A percentile compares a stretch with the other conserved stretches of the same genome.
These are phyloP conservation scores for Botrytis porri DNA, from an alignment of 2,329 filamentous ascomycete genomes.

Conservation along the genomic window DNA sequence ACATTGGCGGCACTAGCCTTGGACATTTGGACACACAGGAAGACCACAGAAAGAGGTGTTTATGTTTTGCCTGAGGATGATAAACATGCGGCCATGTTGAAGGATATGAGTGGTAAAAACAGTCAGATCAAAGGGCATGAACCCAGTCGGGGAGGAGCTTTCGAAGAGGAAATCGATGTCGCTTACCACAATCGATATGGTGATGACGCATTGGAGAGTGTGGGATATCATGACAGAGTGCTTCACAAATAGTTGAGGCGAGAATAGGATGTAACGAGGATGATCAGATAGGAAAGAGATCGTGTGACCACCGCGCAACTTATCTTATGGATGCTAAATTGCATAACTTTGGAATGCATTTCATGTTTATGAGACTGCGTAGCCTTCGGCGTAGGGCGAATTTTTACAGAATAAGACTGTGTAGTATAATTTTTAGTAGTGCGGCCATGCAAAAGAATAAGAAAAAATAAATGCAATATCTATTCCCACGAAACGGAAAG, in stretches of 20 bases:
- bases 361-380: background rate
- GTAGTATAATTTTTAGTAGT: background rate
- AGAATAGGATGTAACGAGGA: background rate
- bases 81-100: slow-evolving; percentile 24
- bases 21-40: slow-evolving; percentile 31
- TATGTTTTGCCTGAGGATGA: slow-evolving; percentile 35
- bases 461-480: background rate
- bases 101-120: slow-evolving; percentile 26
- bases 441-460: background rate
- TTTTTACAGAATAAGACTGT: background rate
- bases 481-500: background rate
- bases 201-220: slow-evolving; percentile 11
- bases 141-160: slow-evolving; percentile 9
- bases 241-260: background rate
- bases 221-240: slow-evolving; percentile 10
- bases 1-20: slow-evolving; percentile 31
- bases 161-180: slow-evolving; percentile 27
- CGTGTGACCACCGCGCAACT: background rate
- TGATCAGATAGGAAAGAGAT: background rate
- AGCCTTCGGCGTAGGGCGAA: background rate
- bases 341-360: background rate
- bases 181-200: slow-evolving; percentile 35
- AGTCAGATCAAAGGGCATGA: slow-evolving; percentile 26
- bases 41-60: slow-evolving; percentile 24
- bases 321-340: background rate